A percentile compares a stretch with the other conserved stretches of the same genome.
These are phyloP conservation scores for Paramecium tetraurelia DNA, from an alignment of 73 alveolate species.

Conservation along the genomic window DNA sequence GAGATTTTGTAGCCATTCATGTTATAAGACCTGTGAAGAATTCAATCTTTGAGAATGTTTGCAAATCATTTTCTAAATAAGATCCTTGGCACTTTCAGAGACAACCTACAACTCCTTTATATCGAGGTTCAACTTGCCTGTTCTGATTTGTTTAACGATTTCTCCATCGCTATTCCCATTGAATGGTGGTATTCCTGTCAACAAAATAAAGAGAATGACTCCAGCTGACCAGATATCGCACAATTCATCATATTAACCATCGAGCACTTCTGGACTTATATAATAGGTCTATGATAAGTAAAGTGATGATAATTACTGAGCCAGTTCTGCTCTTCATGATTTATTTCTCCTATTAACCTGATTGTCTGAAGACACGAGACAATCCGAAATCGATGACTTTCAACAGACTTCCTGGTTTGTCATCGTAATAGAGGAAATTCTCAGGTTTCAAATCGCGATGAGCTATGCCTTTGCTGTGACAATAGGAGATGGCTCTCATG, in stretches of 20 bases:
- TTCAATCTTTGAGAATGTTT: slow-evolving; percentile 65
- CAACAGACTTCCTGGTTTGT: slow-evolving; percentile 51
- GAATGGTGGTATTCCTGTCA: slow-evolving; percentile 48
- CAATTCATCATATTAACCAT: slow-evolving; percentile 50
- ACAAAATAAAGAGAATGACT: not conserved
- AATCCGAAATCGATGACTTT: slow-evolving; percentile 64
- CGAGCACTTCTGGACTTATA: slow-evolving; percentile 44
- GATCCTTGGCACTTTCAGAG: slow-evolving; percentile 83
- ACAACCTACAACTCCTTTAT: slow-evolving; percentile 69
- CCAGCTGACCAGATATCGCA: slow-evolving; percentile 58
- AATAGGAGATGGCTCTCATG: slow-evolving; percentile 72
- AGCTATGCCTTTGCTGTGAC: slow-evolving; percentile 75
- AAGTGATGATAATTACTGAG: not conserved
- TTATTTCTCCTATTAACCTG: slow-evolving; percentile 2
- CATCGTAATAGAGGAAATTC: slow-evolving; percentile 63
- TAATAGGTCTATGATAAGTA: not conserved
- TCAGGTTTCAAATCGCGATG: slow-evolving; percentile 84
- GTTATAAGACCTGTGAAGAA: slow-evolving; percentile 73
- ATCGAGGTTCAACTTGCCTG: not conserved
- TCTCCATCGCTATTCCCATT: slow-evolving; percentile 8
- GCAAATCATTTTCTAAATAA: slow-evolving; percentile 70
- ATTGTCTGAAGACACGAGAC: slow-evolving; percentile 37
- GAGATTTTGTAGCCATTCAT: slow-evolving; percentile 71
- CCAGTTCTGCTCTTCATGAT: slow-evolving; percentile 72
- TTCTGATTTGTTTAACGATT: not conserved